Base-by-base conservation (phyloP, 176 grass and related monocot species). In the Alopecurus myosuroides region DNA sequence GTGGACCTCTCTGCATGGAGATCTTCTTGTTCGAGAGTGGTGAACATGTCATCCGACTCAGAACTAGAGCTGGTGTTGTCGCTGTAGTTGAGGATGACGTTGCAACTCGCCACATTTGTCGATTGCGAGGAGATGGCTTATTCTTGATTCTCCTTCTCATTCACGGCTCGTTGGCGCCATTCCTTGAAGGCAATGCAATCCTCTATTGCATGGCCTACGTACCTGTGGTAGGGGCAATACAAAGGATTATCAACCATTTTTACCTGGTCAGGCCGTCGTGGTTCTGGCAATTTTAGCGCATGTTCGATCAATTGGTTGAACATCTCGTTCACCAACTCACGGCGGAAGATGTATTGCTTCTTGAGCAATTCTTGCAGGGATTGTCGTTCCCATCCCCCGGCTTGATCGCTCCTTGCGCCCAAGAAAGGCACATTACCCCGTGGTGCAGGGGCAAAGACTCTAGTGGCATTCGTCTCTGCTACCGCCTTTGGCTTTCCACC, bases 351-450 rank as follows among this genome's bases (percentile, higher is more conserved):
- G 1, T 82, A 82, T 3, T 33, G 6, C 25, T 82, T 82, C 50
- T 82, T 82, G 2, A 73, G 67, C 0, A 82, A 1, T 0, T 72
- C 67, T 20, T 42, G 55, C 9, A 58, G 9, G 15, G 0, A 72
- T 0, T 0, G 40, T 0, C 6, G 36, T 13, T 0, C 0, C 15
- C 0, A 29, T 3, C 35, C 9, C 5, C 14, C 7, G 3, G 5
- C 7, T 56, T 71, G 35, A 0, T 44, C 66, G 1, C 1, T 13
- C 2, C 2, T 30, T 0, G 23, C 1, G 0, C 66, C 35, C 0
- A 82, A 4, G 1, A 3, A 9, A 2, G 49, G 66, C 7, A 31
- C 25, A 1, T 1, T 7, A 1, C 9, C 9, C 42, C 1, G 9
- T 26, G 55, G 56, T 60, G 23, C 11, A 0, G 56, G 0, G 56